Evolutionary conservation across 805 yeast genomes (phyloP).

Genomic region (Myxozyma mucilagina): DNA sequence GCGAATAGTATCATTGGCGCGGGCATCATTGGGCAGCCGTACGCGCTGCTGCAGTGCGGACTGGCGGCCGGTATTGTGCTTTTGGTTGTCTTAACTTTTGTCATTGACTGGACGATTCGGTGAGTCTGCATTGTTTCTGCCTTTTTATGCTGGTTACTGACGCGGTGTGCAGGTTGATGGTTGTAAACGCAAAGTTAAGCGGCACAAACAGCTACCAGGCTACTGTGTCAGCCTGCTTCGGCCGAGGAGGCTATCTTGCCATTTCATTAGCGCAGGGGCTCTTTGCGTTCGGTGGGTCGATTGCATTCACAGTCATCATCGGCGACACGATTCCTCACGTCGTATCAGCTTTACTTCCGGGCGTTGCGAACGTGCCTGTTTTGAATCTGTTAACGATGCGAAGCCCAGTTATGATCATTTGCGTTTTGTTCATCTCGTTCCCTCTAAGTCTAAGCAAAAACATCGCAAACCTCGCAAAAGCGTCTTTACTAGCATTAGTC

Average conservation of each 20-base stretch:
- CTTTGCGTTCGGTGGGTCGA: constrained; percentile 91
- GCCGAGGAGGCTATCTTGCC: constrained; percentile 63
- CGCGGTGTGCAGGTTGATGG: constrained; percentile 56
- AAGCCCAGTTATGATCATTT: constrained; percentile 66
- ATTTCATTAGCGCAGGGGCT: constrained; percentile 77
- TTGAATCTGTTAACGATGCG: constrained; percentile 61
- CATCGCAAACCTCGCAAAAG: constrained; percentile 81
- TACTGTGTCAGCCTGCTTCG: constrained; percentile 78
- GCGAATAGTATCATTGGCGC: constrained; percentile 95
- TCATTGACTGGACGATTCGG: constrained; percentile 84
- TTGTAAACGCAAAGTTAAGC: constrained; percentile 75
- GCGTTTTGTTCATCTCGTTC: constrained; percentile 71
- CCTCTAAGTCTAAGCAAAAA: constrained; percentile 80
- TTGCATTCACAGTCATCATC: constrained; percentile 90
- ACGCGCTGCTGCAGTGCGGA: constrained; percentile 81
- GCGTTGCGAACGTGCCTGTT: constrained; percentile 40
- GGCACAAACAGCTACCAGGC: constrained; percentile 81
- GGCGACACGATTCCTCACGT: constrained; percentile 97
- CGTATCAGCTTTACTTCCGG: constrained; percentile 61
- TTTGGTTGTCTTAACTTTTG: constrained; percentile 58
- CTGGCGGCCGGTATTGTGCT: constrained; percentile 68
- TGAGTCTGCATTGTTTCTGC: not conserved
- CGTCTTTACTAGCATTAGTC: constrained; percentile 79
- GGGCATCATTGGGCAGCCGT: constrained; percentile 92
- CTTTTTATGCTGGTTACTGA: not conserved